A percentile compares a stretch with the other conserved stretches of the same genome.
Evolutionary conservation across 768 basidiomycete genomes (phyloP).

Genomic region (Steccherinum ochraceum): DNA sequence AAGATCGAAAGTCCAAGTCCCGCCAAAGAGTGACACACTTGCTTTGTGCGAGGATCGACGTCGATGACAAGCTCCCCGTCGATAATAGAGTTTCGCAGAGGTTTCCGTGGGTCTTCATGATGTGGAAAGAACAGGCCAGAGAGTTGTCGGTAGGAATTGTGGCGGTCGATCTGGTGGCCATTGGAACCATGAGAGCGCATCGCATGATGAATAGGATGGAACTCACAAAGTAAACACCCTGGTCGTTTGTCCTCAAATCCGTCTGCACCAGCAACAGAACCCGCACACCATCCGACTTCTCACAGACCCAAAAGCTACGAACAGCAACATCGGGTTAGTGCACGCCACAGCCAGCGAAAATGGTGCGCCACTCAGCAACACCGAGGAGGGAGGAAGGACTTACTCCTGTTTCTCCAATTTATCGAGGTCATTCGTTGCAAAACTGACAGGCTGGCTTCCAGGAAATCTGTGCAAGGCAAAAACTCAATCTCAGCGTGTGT

Average conservation of each 20-base stretch:
- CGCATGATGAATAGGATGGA: neutral
- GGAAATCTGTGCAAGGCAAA: constrained; percentile 60
- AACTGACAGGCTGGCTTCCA: constrained; percentile 94
- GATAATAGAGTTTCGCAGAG: constrained; percentile 73
- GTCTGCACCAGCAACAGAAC: constrained; percentile 79
- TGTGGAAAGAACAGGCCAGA: constrained; percentile 86
- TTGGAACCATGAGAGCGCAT: neutral
- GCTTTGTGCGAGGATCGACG: constrained; percentile 66
- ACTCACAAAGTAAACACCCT: constrained; percentile 67
- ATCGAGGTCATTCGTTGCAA: constrained; percentile 59
- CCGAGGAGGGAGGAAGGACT: constrained; percentile 20
- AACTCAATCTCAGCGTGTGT: neutral
- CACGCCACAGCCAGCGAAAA: neutral
- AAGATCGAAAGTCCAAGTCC: neutral
- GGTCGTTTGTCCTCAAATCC: constrained; percentile 42
- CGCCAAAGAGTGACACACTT: constrained; percentile 38
- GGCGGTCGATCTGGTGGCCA: constrained; percentile 78
- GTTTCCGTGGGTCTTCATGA: constrained; percentile 60
- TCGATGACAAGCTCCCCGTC: constrained; percentile 96
- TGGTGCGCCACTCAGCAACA: neutral
- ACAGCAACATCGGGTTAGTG: constrained; percentile 2
- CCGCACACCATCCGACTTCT: constrained; percentile 95
- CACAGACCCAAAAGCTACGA: constrained; percentile 95
- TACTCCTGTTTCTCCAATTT: constrained; percentile 84
- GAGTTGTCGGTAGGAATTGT: constrained; percentile 76